Conservation (phyloP, 2,329 filamentous ascomycete species). For the Fonsecaea multimorphosa region DNA sequence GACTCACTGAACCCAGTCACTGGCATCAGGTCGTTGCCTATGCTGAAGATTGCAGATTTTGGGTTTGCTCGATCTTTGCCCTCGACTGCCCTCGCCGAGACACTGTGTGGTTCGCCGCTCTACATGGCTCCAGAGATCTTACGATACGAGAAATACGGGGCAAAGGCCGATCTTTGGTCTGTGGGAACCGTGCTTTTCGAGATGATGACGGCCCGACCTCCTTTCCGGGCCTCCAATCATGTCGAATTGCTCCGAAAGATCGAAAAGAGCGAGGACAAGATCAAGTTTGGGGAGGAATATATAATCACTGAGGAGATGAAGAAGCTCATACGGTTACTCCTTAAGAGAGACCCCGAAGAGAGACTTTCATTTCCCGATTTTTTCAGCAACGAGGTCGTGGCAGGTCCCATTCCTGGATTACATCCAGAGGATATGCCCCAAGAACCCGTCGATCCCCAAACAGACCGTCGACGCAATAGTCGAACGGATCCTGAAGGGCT, state of each 20-base stretch:
- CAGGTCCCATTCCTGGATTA: conserved; percentile 76
- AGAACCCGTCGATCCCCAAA: conserved; percentile 13
- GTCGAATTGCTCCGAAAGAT: conserved; percentile 93
- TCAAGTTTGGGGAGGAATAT: conserved; percentile 78
- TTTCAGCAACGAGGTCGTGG: conserved; percentile 76
- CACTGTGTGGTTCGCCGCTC: conserved; percentile 90
- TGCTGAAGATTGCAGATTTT: conserved; percentile 98
- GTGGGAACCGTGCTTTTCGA: conserved; percentile 95
- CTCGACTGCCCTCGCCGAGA: conserved; percentile 89
- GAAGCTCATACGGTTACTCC: conserved; percentile 74
- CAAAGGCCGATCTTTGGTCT: conserved; percentile 96
- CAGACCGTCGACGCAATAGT: conserved; percentile 33
- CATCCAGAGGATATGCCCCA: conserved; percentile 74
- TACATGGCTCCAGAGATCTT: conserved; percentile 99
- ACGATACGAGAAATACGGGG: conserved; percentile 95
- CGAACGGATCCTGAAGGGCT: conserved; percentile 35
- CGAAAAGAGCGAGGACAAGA: conserved; percentile 82
- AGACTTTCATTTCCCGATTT: conserved; percentile 85
- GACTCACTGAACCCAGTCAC: conserved; percentile 80
- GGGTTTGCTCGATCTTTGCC: conserved; percentile 95
- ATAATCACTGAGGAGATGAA: conserved; percentile 78
- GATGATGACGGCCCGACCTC: conserved; percentile 89
- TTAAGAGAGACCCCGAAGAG: conserved; percentile 86
- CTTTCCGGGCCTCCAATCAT: conserved; percentile 91
- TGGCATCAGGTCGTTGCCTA: conserved; percentile 83